phyloP scores from a whole-genome alignment of 805 yeast genomes.

The Candida ovalis region DNA sequence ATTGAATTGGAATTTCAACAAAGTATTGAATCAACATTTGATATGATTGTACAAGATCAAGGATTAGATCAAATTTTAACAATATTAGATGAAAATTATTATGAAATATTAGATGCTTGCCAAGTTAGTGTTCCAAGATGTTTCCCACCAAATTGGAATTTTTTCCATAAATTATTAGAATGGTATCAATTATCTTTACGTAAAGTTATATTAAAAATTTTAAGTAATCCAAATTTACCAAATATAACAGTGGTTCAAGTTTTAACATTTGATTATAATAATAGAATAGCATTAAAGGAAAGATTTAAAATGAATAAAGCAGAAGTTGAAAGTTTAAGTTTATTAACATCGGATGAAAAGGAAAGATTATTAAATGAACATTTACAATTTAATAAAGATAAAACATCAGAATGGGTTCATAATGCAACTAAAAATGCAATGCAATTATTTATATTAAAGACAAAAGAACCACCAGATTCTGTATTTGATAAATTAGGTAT shows the following conservation, averaged over 20 bases:
- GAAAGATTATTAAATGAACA: conserved; percentile 75
- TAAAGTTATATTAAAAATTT: conserved; percentile 56
- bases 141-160: conserved; percentile 74
- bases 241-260: conserved; percentile 70
- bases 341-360: conserved; percentile 55
- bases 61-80: conserved; percentile 49
- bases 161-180: conserved; percentile 56
- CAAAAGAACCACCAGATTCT: conserved; percentile 57
- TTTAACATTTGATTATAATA: conserved; percentile 73
- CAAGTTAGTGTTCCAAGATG: conserved; percentile 52
- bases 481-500: conserved; percentile 25
- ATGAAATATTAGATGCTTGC: conserved; percentile 70
- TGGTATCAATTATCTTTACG: conserved; percentile 69
- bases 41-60: conserved; percentile 56
- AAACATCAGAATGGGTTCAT: conserved; percentile 82
- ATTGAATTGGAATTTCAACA: conserved; percentile 57
- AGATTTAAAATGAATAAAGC: conserved; percentile 48
- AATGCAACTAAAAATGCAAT: conserved; percentile 37
- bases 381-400: conserved; percentile 60
- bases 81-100: conserved; percentile 71
- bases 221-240: conserved; percentile 51
- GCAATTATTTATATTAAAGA: conserved; percentile 57
- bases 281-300: conserved; percentile 48
- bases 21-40: conserved; percentile 64
- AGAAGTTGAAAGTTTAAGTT: conserved; percentile 48